Evolutionary conservation across 1,284 basidiomycete species (phyloP), one percentile per base, ranked within the genome.

Genomic region (Heterobasidion occidentale): DNA sequence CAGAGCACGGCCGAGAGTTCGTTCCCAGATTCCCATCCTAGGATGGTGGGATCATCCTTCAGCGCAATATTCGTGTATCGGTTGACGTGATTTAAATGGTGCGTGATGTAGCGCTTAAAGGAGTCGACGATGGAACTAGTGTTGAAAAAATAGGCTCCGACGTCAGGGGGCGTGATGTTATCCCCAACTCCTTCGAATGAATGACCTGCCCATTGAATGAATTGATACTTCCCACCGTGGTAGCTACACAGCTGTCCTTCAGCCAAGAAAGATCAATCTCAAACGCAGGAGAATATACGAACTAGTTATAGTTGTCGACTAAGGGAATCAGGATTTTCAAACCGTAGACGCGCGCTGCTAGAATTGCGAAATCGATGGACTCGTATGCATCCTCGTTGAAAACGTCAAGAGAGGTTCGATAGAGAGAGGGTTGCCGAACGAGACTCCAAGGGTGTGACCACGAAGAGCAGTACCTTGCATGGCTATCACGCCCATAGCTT

Each of bases 21-120:
- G 58, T 73, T 72, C 7, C 71, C 71, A 0, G 70, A 68, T 51
- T 73, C 71, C 62, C 70, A 71, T 1, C 63, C 68, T n/a, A 68
- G 55, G 46, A 68, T 68, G 1, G 64, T 67, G 1, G 67, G 67
- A 55, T 68, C 67, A 44, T 68, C 64, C 42, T 66, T 66, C 19
- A 66, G 59, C 2, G 65, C 63, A 33, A 68, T 57, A 4, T 65
- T 64, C 12, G 65, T 66, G 54, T 60, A 67, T 33, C 62, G 62
- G 54, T 66, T 67, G 17, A 61, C 63, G 46, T 61, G 65, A 46
- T 56, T 67, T 3, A 67, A 52, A 36, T 66, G 64, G 33, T 61
- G 55, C 3, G 60, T 64, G 45, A 66, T 63, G 51, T 66, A 67
- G 27, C 56, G 56, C 60, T 65, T 67, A 61, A 66, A 66, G 57